Percentiles rank a stretch among this genome's conserved stretches.
Evolutionary conservation across 768 basidiomycete species (phyloP).

Genomic region (Xerocomellus chrysenteron): DNA sequence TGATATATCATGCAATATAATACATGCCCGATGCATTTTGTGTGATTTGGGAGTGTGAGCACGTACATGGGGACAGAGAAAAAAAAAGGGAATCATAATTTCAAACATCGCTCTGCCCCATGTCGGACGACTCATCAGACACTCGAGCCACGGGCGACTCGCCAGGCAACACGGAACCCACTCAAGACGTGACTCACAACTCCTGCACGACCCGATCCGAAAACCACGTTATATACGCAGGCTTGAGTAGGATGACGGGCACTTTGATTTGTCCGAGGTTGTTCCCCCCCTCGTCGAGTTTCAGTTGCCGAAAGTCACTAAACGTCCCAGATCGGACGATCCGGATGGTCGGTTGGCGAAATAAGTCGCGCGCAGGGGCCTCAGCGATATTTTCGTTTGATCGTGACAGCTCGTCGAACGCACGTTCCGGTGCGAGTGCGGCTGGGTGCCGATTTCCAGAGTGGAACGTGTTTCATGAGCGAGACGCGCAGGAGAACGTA

Average conservation of each 20-base stretch:
- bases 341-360: conserved; percentile 22
- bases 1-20: too few relatives aligned
- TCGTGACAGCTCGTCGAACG: not conserved
- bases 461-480: too few relatives aligned
- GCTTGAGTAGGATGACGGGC: conserved; percentile 19
- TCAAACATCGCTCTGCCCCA: not conserved
- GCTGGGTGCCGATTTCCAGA: too few relatives aligned
- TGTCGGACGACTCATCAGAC: not conserved
- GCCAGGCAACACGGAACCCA: too few relatives aligned
- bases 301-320: conserved; percentile 20
- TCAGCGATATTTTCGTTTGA: not conserved
- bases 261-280: conserved; percentile 20
- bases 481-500: too few relatives aligned
- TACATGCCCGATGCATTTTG: too few relatives aligned
- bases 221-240: conserved; percentile 12
- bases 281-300: conserved; percentile 5
- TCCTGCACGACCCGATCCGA: conserved; percentile 15
- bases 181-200: not conserved
- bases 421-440: too few relatives aligned
- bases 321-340: conserved; percentile 23
- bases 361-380: not conserved
- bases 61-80: not conserved
- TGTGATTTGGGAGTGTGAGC: too few relatives aligned
- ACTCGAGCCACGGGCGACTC: not conserved
- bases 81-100: not conserved